These are phyloP conservation scores for Marsdenia floribunda DNA, from an alignment of 257 asterid species.

Conservation along the genomic window DNA sequence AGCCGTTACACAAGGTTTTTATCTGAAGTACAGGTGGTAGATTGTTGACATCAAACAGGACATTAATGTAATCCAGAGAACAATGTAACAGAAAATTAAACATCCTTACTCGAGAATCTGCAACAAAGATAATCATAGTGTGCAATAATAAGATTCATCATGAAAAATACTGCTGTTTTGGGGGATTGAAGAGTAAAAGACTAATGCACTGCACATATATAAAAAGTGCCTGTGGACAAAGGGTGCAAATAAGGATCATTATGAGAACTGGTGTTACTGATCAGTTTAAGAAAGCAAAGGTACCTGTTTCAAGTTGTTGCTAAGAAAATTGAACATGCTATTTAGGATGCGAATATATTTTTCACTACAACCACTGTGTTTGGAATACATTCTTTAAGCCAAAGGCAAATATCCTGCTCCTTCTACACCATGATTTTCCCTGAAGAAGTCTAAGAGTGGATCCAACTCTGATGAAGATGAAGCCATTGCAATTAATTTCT, in stretches of 20 bases:
- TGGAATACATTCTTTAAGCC: not conserved
- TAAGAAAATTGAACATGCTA: not conserved
- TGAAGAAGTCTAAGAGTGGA: conserved; percentile 25
- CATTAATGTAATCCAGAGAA: not conserved
- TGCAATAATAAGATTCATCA: not conserved
- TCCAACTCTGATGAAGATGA: conserved; percentile 37
- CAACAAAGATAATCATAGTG: not conserved
- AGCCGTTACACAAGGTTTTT: not conserved
- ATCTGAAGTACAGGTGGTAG: not conserved
- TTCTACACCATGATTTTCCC: conserved; percentile 11
- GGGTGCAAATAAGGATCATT: not conserved
- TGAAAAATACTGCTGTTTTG: not conserved
- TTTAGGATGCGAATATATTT: too few species aligned
- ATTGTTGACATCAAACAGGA: not conserved
- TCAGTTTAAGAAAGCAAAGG: not conserved
- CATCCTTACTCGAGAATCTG: not conserved
- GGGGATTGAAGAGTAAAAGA: not conserved
- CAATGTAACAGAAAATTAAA: not conserved
- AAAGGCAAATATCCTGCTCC: not conserved
- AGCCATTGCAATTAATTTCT: conserved; percentile 34
- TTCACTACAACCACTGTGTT: not conserved
- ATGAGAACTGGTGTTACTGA: not conserved
- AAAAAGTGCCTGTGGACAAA: not conserved
- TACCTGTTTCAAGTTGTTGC: not conserved
- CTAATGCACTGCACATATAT: not conserved